Base-by-base conservation (phyloP, 2,329 filamentous ascomycete species). In the Didymella exigua region DNA sequence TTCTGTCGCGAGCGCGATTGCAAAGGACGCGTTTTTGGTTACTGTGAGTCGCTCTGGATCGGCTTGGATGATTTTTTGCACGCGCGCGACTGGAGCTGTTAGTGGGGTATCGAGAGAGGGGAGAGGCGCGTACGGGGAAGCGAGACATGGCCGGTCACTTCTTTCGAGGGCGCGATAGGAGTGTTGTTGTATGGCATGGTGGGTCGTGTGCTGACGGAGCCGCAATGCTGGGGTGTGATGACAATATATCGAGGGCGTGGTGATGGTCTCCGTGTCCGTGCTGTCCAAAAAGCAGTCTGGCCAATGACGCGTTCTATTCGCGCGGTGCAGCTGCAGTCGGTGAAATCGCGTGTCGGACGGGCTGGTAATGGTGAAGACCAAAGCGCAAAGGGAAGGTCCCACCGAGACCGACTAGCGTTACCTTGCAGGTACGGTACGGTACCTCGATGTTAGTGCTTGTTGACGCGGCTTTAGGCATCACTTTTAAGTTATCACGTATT, bases 21-120 rank as follows among this genome's bases (percentile, higher is more conserved):
- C 87, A 74, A 98, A 98, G 18, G 93, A 90, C 49, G 93, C 93
- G 70, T 96, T 96, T 75, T 93, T 96, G 41, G 93, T 96, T 75
- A 90, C 85, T 59, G 81, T 82, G 59, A 96, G 89, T 59, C 97
- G 93, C 37, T 90, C 86, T 0, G 68, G 69, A 75, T 99, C 95
- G 54, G 91, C 84, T 43, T 86, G 84, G 57, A 99, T 91, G 72
- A 99, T 96, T 78, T 96, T 96, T 78, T 97, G 97, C 55, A 99
- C 91, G 68, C 95, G 86, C 16, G 95, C 90, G 51, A 98, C 95
- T 98, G 67, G 40, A 26, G 11, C 24, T 21, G 49, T 44, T n/a
- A 50, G 61, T 65, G 14, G 24, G n/a, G 38, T 13, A n/a, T 16
- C 10, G 5, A 10, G 11, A 30, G 18, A 14, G 30, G 2, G 4